Percentiles rank a stretch among this genome's conserved stretches.
Conservation (phyloP, 176 grass and related monocot genomes). For the Thinopyrum elongatum region DNA sequence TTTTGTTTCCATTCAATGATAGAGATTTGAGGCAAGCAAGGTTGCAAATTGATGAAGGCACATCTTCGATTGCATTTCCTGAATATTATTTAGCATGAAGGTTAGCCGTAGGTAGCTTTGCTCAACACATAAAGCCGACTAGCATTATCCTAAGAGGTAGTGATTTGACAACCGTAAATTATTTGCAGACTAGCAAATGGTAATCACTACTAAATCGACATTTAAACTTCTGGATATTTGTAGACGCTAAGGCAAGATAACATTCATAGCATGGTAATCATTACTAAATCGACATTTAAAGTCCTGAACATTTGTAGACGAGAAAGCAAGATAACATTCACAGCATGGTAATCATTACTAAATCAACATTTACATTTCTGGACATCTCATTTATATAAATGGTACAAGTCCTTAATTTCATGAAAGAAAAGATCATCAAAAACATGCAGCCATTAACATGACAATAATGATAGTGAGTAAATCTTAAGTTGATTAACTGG, state of each 20-base stretch:
- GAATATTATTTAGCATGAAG: slow-evolving; percentile 40
- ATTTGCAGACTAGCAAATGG: background rate
- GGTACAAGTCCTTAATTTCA: background rate
- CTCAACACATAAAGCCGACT: background rate
- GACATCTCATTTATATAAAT: background rate
- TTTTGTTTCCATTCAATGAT: slow-evolving; percentile 77
- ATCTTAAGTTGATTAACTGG: background rate
- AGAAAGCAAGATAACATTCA: background rate
- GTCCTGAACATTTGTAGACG: background rate
- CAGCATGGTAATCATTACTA: background rate
- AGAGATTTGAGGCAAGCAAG: slow-evolving; percentile 76
- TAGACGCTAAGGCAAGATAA: background rate
- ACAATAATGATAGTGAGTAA: background rate
- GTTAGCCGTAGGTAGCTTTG: slow-evolving; percentile 9
- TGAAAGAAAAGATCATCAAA: background rate
- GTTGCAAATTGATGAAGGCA: slow-evolving; percentile 74
- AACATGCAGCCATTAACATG: slow-evolving; percentile 3
- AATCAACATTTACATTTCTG: background rate
- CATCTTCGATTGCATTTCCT: slow-evolving; percentile 77
- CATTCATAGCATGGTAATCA: background rate
- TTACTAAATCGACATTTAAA: background rate
- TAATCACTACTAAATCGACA: background rate
- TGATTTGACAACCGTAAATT: slow-evolving; percentile 17
- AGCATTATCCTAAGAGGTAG: background rate
- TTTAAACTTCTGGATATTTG: background rate